phyloP scores from a whole-genome alignment of 306 rosid species.

The Albizia julibrissin region DNA sequence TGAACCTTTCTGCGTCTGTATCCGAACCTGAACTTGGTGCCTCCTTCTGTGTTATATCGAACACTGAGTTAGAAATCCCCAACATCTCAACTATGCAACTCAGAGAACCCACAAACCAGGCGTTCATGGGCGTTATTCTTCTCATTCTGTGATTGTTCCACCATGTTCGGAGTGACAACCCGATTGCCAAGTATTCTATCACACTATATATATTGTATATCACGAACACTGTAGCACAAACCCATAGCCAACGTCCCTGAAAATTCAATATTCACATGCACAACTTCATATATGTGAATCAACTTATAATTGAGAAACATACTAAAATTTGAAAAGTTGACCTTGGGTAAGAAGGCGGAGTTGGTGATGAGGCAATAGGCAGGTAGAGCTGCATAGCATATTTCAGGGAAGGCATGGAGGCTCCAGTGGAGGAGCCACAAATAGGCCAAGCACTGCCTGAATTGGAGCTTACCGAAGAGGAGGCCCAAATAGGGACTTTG shows the following conservation, averaged over 20 bases:
- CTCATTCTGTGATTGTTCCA: slow-evolving; percentile 77
- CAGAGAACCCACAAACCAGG: slow-evolving; percentile 52
- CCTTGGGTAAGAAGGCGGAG: slow-evolving; percentile 68
- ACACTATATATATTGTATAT: slow-evolving; percentile 28
- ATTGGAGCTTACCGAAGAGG: slow-evolving; percentile 52
- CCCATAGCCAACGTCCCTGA: slow-evolving; percentile 42
- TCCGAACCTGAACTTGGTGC: slow-evolving; percentile 14
- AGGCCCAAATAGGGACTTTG: slow-evolving; percentile 51
- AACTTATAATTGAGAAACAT: too few relatives aligned
- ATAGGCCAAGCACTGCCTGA: slow-evolving; percentile 57
- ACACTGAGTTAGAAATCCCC: slow-evolving; percentile 46
- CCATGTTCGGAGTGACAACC: slow-evolving; percentile 58
- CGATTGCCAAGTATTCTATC: slow-evolving; percentile 38
- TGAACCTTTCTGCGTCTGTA: slow-evolving; percentile 39
- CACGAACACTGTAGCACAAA: slow-evolving; percentile 36
- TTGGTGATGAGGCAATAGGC: slow-evolving; percentile 65
- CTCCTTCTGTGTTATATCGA: slow-evolving; percentile 66
- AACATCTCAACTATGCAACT: slow-evolving; percentile 40
- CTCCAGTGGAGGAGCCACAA: slow-evolving; percentile 39
- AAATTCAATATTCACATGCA: background rate
- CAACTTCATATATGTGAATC: too few relatives aligned
- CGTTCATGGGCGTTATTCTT: slow-evolving; percentile 40
- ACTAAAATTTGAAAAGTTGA: background rate
- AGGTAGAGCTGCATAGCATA: slow-evolving; percentile 52
- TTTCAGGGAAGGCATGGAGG: slow-evolving; percentile 42